Conservation (phyloP, 371 early-diverging fungal species). For the Rhizopus arrhizus region DNA sequence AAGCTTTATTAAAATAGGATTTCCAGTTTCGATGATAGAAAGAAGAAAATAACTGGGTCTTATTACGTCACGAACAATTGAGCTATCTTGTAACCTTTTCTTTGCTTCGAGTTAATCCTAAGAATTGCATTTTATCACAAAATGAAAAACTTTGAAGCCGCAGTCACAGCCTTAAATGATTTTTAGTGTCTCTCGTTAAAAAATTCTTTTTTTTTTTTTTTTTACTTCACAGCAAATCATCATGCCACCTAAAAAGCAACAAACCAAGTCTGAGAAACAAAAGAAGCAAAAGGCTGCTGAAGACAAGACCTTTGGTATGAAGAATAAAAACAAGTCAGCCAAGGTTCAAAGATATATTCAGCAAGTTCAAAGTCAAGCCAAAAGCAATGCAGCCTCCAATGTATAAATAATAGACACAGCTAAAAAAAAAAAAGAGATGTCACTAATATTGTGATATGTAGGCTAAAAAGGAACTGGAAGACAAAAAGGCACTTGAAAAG, state of each 20-base stretch:
- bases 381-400: conserved; percentile 26
- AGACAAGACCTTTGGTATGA: conserved; percentile 98
- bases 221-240: neutral
- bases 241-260: conserved; percentile 77
- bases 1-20: no score
- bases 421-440: neutral
- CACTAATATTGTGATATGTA: neutral
- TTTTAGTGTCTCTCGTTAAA: neutral
- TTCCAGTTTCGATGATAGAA: no score
- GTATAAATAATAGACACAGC: conserved; percentile 3
- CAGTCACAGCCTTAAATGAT: neutral
- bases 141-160: no score
- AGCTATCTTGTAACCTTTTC: no score
- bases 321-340: conserved; percentile 92
- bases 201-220: neutral
- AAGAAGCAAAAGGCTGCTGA: conserved; percentile 87
- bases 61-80: no score
- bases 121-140: no score
- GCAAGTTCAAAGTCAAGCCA: conserved; percentile 85
- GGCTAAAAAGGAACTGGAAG: conserved; percentile 11
- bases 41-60: no score
- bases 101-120: no score
- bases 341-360: conserved; percentile 90
- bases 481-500: conserved; percentile 47
- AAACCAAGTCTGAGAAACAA: conserved; percentile 64